These are phyloP conservation scores for Fragilaria crotonensis DNA, from an alignment of 108 stramenopile species.

Conservation along the genomic window DNA sequence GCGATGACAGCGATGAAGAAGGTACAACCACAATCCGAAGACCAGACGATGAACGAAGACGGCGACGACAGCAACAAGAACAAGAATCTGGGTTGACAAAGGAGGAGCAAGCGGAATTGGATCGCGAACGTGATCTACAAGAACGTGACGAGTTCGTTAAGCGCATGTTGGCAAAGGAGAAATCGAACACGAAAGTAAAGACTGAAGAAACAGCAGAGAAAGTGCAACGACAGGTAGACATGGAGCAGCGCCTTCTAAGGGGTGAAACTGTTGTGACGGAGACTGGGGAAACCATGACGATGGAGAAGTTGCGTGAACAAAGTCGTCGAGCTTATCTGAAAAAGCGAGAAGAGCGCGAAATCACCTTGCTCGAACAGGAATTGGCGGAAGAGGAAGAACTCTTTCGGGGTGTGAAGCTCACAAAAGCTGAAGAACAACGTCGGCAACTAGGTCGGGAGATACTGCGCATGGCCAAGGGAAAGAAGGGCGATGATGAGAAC, in stretches of 20 bases:
- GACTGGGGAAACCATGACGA: slow-evolving; percentile 49
- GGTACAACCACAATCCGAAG: slow-evolving; percentile 16
- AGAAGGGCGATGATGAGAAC: slow-evolving; percentile 31
- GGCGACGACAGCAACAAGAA: slow-evolving; percentile 14
- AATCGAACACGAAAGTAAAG: slow-evolving; percentile 46
- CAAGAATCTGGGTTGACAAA: slow-evolving; percentile 36
- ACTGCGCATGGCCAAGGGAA: slow-evolving; percentile 65
- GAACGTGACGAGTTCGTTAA: slow-evolving; percentile 93
- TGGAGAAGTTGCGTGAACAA: slow-evolving; percentile 72
- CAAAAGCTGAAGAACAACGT: slow-evolving; percentile 63
- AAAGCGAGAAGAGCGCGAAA: slow-evolving; percentile 89
- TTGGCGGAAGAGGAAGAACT: slow-evolving; percentile 93
- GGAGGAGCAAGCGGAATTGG: slow-evolving; percentile 61
- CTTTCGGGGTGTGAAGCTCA: slow-evolving; percentile 66
- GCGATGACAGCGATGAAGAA: slow-evolving; percentile 6
- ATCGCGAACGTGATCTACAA: slow-evolving; percentile 73
- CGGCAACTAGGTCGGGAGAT: slow-evolving; percentile 76
- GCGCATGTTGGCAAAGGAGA: slow-evolving; percentile 77
- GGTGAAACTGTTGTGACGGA: slow-evolving; percentile 71
- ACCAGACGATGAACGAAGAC: slow-evolving; percentile 13
- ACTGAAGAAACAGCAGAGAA: slow-evolving; percentile 25
- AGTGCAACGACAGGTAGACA: slow-evolving; percentile 33
- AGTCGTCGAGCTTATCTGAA: slow-evolving; percentile 89
- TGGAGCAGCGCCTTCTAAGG: slow-evolving; percentile 76
- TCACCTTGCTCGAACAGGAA: slow-evolving; percentile 78